Conservation (phyloP, 306 rosid species). For the Prunus mongolica region DNA sequence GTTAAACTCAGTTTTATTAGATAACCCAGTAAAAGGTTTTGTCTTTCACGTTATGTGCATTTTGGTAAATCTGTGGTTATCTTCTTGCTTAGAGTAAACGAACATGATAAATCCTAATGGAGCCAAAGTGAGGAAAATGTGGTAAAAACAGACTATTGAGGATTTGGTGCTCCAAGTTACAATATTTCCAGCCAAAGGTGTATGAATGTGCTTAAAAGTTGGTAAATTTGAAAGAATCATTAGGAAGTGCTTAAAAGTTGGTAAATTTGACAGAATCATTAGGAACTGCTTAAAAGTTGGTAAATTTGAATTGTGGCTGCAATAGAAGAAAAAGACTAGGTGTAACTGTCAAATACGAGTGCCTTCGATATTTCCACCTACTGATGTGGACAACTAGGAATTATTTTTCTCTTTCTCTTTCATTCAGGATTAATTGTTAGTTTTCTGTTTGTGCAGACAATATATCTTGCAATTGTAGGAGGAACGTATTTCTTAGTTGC, state of each 20-base stretch:
- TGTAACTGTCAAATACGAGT: neutral
- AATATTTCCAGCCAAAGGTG: neutral
- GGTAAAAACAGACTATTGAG: neutral
- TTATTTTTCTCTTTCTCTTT: neutral
- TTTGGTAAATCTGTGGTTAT: neutral
- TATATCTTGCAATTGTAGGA: constrained; percentile 67
- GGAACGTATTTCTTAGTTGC: constrained; percentile 52
- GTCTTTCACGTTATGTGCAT: neutral
- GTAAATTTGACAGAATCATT: neutral
- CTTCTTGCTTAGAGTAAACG: neutral
- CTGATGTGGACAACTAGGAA: neutral
- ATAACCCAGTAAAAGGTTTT: neutral
- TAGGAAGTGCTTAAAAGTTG: neutral
- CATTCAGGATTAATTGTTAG: constrained; percentile 7
- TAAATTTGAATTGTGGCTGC: neutral
- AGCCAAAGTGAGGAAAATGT: neutral
- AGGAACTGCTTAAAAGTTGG: neutral
- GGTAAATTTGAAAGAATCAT: neutral
- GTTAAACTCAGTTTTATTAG: neutral
- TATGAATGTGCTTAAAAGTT: neutral
- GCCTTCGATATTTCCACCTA: neutral
- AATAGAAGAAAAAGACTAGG: neutral
- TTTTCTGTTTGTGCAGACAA: constrained; percentile 40
- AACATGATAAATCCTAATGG: neutral
- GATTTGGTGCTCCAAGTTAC: neutral